Evolutionary conservation across 192 early-diverging fungal species (phyloP).

Genomic region (Dissophora globulifera): DNA sequence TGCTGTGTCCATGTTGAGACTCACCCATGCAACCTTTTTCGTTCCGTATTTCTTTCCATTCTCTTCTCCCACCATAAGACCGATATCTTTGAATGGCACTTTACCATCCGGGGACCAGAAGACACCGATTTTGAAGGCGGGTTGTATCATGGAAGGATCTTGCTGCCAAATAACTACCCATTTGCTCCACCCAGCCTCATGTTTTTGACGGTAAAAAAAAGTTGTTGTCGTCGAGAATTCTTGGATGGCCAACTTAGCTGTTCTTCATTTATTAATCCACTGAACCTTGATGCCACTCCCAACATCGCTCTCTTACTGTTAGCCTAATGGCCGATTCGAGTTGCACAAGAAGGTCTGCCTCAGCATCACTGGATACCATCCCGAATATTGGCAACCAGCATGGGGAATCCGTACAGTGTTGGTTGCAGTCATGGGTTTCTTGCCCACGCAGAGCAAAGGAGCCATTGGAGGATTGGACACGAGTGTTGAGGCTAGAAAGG

Average conservation of each 20-base stretch:
- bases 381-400: constrained; percentile 95
- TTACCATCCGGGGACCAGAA: constrained; percentile 89
- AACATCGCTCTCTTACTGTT: too few relatives aligned
- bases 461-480: constrained; percentile 85
- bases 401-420: constrained; percentile 96
- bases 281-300: too few relatives aligned
- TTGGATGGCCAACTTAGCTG: too few relatives aligned
- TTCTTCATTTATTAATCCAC: constrained; percentile 1
- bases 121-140: constrained; percentile 89
- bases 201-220: constrained; percentile 70
- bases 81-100: constrained; percentile 98
- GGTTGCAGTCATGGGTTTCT: constrained; percentile 87
- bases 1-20: too few relatives aligned
- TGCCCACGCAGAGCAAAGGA: constrained; percentile 86
- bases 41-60: not conserved
- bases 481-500: constrained; percentile 71
- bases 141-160: constrained; percentile 88
- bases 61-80: constrained; percentile 60
- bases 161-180: constrained; percentile 96
- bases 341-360: constrained; percentile 94
- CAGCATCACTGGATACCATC: constrained; percentile 93
- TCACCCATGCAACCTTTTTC: too few relatives aligned
- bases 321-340: constrained; percentile 90
- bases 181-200: constrained; percentile 88
- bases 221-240: too few relatives aligned